These are phyloP conservation scores for Pterocarpus macrocarpus DNA, from an alignment of 306 rosid species.

Conservation along the genomic window DNA sequence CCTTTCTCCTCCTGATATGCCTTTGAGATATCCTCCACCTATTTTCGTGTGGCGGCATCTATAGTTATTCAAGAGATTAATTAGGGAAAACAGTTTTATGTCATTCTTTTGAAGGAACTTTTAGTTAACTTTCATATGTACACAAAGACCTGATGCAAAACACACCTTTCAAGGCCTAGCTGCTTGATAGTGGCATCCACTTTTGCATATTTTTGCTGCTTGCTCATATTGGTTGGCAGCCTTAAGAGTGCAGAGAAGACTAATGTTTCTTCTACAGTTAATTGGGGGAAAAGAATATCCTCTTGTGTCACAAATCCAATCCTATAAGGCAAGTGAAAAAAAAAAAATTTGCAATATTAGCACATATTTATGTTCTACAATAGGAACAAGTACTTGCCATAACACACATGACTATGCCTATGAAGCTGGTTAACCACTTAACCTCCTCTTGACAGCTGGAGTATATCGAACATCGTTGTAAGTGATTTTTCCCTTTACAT, in stretches of 20 bases:
- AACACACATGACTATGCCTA: conserved; percentile 7
- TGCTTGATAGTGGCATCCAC: conserved; percentile 82
- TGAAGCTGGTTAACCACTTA: conserved; percentile 49
- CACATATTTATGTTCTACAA: conserved; percentile 24
- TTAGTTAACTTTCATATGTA: neutral
- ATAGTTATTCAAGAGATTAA: conserved; percentile 44
- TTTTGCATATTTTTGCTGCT: conserved; percentile 71
- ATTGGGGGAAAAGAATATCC: conserved; percentile 84
- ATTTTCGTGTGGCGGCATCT: conserved; percentile 95
- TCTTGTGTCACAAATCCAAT: conserved; percentile 99
- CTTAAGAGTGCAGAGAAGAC: conserved; percentile 84
- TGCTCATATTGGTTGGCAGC: conserved; percentile 75
- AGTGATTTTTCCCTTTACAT: conserved; percentile 78
- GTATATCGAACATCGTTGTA: conserved; percentile 76
- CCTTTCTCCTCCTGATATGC: conserved; percentile 96
- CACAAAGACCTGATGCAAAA: neutral
- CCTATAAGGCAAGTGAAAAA: conserved; percentile 50
- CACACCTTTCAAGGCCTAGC: conserved; percentile 92
- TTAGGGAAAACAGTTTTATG: conserved; percentile 34
- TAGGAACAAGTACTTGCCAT: conserved; percentile 1
- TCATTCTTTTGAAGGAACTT: conserved; percentile 8
- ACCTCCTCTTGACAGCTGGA: conserved; percentile 89
- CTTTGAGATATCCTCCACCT: conserved; percentile 84
- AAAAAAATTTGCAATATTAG: neutral
- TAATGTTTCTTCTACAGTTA: conserved; percentile 91